These are phyloP conservation scores for Podaxis sp. DNA, from an alignment of 768 basidiomycete genomes.

Conservation along the genomic window DNA sequence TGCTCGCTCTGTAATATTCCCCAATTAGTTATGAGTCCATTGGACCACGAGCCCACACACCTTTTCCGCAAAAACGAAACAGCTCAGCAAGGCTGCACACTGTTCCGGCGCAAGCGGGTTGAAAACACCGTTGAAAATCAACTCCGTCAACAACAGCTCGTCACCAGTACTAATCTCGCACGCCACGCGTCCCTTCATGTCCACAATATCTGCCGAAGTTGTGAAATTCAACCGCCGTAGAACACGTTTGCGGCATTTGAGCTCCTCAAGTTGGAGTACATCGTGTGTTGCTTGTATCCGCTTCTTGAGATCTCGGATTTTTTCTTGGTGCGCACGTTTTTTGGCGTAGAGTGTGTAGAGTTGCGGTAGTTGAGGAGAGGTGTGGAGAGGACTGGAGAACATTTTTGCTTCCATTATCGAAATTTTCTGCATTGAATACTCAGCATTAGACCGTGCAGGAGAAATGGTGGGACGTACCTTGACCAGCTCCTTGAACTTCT, in stretches of 20 bases:
- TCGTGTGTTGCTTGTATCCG: constrained; percentile 89
- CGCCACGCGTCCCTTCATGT: constrained; percentile 96
- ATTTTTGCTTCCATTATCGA: constrained; percentile 85
- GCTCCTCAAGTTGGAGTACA: constrained; percentile 92
- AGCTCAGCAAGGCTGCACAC: constrained; percentile 90
- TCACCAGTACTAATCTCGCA: constrained; percentile 99
- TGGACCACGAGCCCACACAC: constrained; percentile 34
- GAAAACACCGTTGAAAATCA: constrained; percentile 97
- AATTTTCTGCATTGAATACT: constrained; percentile 67
- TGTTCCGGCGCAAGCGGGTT: constrained; percentile 89
- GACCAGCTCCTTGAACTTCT: constrained; percentile 85
- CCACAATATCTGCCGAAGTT: constrained; percentile 85
- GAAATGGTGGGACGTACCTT: constrained; percentile 49
- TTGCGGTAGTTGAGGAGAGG: constrained; percentile 73
- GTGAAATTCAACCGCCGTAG: constrained; percentile 92
- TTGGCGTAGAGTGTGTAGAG: constrained; percentile 78
- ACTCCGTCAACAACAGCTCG: constrained; percentile 92
- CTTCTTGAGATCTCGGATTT: constrained; percentile 77
- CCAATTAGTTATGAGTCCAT: background rate
- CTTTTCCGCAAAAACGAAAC: constrained; percentile 98
- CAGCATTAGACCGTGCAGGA: background rate
- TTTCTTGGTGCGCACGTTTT: constrained; percentile 70
- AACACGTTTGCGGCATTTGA: constrained; percentile 93
- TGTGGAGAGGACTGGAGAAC: constrained; percentile 75
- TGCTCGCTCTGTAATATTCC: constrained; percentile 72